phyloP scores from a whole-genome alignment of 768 basidiomycete species.

The Leccinum fibrillosum region DNA sequence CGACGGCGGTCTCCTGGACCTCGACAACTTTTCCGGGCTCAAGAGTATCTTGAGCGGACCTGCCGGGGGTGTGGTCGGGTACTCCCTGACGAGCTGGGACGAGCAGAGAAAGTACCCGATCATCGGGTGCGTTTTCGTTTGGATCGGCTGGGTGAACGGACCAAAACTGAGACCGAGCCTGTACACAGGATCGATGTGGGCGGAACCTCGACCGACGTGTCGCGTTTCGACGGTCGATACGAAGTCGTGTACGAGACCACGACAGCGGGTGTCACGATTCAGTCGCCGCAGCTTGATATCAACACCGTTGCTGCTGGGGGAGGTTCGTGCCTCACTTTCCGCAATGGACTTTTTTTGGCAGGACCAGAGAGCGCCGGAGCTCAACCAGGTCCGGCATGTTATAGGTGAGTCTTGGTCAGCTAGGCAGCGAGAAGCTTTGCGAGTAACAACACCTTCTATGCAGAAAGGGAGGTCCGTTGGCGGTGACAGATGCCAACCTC shows the following conservation, averaged over 20 bases:
- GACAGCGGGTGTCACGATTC: conserved; percentile 90
- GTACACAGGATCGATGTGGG: conserved; percentile 77
- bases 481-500: conserved; percentile 91
- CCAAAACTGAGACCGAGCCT: background rate
- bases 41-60: conserved; percentile 93
- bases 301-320: conserved; percentile 97
- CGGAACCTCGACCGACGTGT: conserved; percentile 94
- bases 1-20: conserved; percentile 82
- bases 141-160: background rate
- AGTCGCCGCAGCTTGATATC: conserved; percentile 91
- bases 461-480: conserved; percentile 88
- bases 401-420: conserved; percentile 50
- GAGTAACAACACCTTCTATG: background rate
- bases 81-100: conserved; percentile 88
- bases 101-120: conserved; percentile 64
- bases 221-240: conserved; percentile 86
- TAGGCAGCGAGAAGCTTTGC: background rate
- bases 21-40: conserved; percentile 84
- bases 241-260: conserved; percentile 95
- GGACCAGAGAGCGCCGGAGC: conserved; percentile 95
- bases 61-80: conserved; percentile 95
- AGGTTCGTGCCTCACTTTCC: conserved; percentile 84
- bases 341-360: conserved; percentile 85
- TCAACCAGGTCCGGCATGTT: conserved; percentile 90
- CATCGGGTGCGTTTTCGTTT: conserved; percentile 62